A percentile compares a stretch with the other conserved stretches of the same genome.
phyloP scores from a whole-genome alignment of 164 flowering plant genomes.

The Akebia trifoliata region DNA sequence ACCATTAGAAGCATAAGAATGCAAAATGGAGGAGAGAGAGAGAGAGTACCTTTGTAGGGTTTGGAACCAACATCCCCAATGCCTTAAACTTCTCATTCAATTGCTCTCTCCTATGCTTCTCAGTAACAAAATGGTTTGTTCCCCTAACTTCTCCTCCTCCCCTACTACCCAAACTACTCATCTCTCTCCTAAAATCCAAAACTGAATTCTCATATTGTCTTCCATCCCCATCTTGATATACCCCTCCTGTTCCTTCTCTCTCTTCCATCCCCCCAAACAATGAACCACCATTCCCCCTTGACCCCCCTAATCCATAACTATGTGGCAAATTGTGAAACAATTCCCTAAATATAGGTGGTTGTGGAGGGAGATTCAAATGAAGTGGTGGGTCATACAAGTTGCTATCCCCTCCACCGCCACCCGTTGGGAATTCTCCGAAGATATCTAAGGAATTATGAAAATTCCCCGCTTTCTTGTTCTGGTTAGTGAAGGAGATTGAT shows the following conservation, averaged over 20 bases:
- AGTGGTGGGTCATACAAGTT: conserved; percentile 50
- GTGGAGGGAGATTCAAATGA: conserved; percentile 67
- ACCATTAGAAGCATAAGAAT: neutral
- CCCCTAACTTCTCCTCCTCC: conserved; percentile 24
- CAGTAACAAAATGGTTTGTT: conserved; percentile 59
- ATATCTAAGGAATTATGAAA: conserved; percentile 27
- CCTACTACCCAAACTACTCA: conserved; percentile 18
- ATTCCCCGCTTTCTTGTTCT: conserved; percentile 13
- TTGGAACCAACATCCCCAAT: conserved; percentile 57
- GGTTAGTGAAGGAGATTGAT: conserved; percentile 35
- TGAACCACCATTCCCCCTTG: conserved; percentile 20
- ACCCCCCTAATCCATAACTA: conserved; percentile 30
- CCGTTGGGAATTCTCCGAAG: conserved; percentile 10
- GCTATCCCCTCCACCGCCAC: neutral
- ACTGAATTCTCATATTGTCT: conserved; percentile 43
- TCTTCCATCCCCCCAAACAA: conserved; percentile 51
- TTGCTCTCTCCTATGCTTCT: conserved; percentile 68
- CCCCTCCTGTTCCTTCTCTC: conserved; percentile 30
- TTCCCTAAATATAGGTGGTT: conserved; percentile 61
- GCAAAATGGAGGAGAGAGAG: neutral
- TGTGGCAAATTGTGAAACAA: conserved; percentile 58
- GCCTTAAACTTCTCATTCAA: conserved; percentile 53
- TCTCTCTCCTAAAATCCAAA: conserved; percentile 51
- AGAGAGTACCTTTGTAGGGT: conserved; percentile 67
- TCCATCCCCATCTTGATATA: conserved; percentile 37